Conservation (phyloP, 768 basidiomycete species). For the Mycena olivaceomarginata region DNA sequence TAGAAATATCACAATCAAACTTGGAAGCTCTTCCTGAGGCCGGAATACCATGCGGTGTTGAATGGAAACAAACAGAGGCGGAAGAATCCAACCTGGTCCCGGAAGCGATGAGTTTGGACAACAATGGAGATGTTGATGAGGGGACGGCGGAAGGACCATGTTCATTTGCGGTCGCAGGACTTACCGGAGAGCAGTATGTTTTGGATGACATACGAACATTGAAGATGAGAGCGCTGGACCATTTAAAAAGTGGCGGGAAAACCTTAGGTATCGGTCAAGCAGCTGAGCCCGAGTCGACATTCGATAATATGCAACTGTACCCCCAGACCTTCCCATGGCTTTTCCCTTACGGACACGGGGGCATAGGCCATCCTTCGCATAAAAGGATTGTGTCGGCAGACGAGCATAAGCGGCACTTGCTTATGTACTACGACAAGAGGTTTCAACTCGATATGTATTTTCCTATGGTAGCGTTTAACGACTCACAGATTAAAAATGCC, state of each 20-base stretch:
- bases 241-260: neutral
- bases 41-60: neutral
- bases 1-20: slow-evolving; percentile 9
- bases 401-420: neutral
- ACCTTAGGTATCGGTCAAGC: neutral
- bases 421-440: neutral
- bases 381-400: neutral
- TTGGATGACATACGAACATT: neutral
- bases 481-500: neutral
- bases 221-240: neutral
- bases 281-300: neutral
- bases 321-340: slow-evolving; percentile 18
- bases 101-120: neutral
- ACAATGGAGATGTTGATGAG: neutral
- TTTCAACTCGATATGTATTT: neutral
- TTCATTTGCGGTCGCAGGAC: neutral
- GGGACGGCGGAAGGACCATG: neutral
- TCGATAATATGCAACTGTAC: neutral
- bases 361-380: neutral
- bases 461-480: neutral
- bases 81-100: neutral
- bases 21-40: neutral
- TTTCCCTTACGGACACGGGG: neutral
- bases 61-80: neutral
- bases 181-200: neutral